Evolutionary conservation across 495 filamentous ascomycete genomes (phyloP).

Genomic region (Aspergillus taichungensis): DNA sequence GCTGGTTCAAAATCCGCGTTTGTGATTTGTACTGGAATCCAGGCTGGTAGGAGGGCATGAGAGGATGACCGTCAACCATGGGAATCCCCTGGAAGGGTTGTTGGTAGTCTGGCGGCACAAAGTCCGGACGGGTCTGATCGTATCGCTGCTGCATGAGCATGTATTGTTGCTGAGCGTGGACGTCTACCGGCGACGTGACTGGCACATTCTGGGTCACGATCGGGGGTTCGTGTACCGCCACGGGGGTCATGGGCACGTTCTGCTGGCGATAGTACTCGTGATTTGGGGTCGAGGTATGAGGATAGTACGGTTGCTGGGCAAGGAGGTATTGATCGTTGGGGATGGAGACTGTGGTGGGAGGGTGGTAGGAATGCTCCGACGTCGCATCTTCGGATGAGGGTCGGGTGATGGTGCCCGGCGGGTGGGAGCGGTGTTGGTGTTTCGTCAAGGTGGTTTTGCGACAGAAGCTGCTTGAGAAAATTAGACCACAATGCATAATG

Average conservation of each 20-base stretch:
- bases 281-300: constrained; percentile 25
- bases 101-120: constrained; percentile 30
- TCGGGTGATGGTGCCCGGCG: constrained; percentile 44
- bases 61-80: constrained; percentile 24
- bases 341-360: constrained; percentile 11
- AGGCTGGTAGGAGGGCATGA: constrained; percentile 32
- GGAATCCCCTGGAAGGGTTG: constrained; percentile 24
- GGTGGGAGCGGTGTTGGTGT: constrained; percentile 64
- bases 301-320: constrained; percentile 33
- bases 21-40: constrained; percentile 32
- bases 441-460: constrained; percentile 85
- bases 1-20: constrained; percentile 31
- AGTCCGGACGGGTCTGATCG: constrained; percentile 26
- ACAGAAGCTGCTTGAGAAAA: constrained; percentile 55
- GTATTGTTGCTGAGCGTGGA: constrained; percentile 30
- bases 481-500: constrained; percentile 2
- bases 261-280: constrained; percentile 33
- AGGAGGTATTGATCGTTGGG: constrained; percentile 33
- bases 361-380: constrained; percentile 33
- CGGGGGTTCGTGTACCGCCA: constrained; percentile 25
- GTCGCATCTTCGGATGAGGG: constrained; percentile 34
- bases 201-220: constrained; percentile 25
- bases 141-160: constrained; percentile 36
- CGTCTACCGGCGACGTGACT: constrained; percentile 24
- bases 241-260: constrained; percentile 23